Evolutionary conservation across 208 protist genomes (phyloP).

Genomic region (Leishmania guyanensis): DNA sequence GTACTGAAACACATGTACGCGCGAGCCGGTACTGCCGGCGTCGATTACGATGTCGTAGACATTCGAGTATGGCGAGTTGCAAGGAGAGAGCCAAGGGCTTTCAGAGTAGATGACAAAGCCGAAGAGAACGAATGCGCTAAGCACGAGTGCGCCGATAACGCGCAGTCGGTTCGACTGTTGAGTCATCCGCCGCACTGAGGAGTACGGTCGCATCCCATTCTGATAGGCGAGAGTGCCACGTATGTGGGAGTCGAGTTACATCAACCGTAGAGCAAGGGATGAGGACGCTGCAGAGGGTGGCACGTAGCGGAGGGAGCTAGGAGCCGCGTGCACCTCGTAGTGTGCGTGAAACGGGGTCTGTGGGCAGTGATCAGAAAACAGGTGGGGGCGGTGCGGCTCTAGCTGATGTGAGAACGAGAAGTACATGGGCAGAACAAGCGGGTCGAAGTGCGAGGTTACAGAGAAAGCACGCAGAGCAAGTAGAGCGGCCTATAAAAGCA

Average conservation of each 20-base stretch:
- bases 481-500: not conserved
- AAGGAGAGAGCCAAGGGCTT: not conserved
- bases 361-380: not conserved
- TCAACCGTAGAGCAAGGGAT: too few relatives aligned
- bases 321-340: not conserved
- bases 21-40: slow-evolving; percentile 74
- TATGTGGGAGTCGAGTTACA: not conserved
- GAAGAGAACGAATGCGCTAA: slow-evolving; percentile 13
- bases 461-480: not conserved
- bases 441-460: not conserved
- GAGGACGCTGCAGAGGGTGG: not conserved
- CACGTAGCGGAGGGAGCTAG: not conserved
- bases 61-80: slow-evolving; percentile 18
- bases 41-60: slow-evolving; percentile 70
- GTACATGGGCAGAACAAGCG: not conserved
- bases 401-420: not conserved
- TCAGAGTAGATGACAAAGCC: slow-evolving; percentile 5
- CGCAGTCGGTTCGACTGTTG: slow-evolving; percentile 16
- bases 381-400: not conserved
- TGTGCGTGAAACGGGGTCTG: not conserved
- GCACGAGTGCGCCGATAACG: not conserved
- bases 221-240: not conserved
- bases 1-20: slow-evolving; percentile 68
- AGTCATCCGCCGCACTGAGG: slow-evolving; percentile 5
- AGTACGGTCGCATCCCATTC: slow-evolving; percentile 10